Base-by-base conservation (phyloP, 768 basidiomycete species). In the Panellus pusillus region DNA sequence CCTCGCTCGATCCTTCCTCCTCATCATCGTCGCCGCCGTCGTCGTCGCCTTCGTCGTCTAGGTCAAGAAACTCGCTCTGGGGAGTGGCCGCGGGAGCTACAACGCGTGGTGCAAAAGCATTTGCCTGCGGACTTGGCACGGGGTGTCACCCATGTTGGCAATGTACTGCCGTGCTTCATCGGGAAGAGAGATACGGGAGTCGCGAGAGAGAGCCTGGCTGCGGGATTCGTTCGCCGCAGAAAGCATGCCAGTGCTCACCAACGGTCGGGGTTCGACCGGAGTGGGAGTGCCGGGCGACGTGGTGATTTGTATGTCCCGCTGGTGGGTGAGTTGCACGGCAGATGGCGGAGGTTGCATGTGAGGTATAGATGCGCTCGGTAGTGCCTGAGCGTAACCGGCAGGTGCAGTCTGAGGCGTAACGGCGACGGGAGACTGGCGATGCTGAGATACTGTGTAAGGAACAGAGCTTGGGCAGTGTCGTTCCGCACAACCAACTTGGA, bases 131-230 rank as follows among this genome's bases (percentile, higher is more conserved):
- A 62, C 81, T 86, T 24, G 79, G 70, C 8, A 72, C 64, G 3
- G 88, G 84, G 83, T 85, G 51, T 89, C 87, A 35, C 70, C 70
- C 79, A 88, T 83, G 61, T 78, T 81, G 35, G 81, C 76, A 51
- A 89, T 85, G 63, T 89, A 91, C 44, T 79, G 82, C 58, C 76
- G 81, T 14, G 89, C 86, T 66, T 92, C 91, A 50, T 91, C 88
- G 1, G 90, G 87, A 35, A 91, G 74, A 31, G 85, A 82, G 45
- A 86, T 80, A 19, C 79, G 78, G 9, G 87, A 90, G 46, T 86
- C 85, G 50, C 85, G 79, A n/a, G 81, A 79, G 15, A 74, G 60
- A 6, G 60, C 36, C 45, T 71, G 65, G n/a, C 67, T 66, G 18
- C 69, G 67, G 55, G 65, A 64, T 63, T 74, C 74, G 27, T 62